Evolutionary conservation across 345 rosid genomes (phyloP).

Genomic region (Moringa oleifera): DNA sequence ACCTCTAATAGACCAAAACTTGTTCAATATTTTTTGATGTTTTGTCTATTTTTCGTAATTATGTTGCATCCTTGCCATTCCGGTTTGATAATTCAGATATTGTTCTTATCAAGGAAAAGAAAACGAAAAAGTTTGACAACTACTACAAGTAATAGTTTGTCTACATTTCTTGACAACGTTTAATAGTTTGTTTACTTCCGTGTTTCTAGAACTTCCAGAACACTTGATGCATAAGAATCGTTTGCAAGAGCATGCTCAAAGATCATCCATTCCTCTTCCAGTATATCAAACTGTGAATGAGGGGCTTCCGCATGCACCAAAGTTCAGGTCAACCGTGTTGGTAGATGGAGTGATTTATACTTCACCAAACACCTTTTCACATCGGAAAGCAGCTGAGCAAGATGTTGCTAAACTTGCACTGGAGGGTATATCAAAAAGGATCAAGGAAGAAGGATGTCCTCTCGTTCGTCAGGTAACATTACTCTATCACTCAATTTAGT

Average conservation of each 20-base stretch:
- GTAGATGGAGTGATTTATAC: constrained; percentile 29
- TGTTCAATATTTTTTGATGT: not conserved
- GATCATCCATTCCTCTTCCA: constrained; percentile 25
- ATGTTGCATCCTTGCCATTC: not conserved
- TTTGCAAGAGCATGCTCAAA: constrained; percentile 37
- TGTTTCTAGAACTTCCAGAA: constrained; percentile 1
- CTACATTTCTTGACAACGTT: not conserved
- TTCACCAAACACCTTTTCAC: constrained; percentile 26
- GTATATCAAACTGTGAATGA: constrained; percentile 24
- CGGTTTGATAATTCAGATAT: too few relatives aligned
- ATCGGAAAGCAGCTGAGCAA: constrained; percentile 39
- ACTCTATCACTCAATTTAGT: too few relatives aligned
- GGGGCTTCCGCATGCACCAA: constrained; percentile 27
- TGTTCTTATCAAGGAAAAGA: too few relatives aligned
- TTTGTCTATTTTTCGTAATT: too few relatives aligned
- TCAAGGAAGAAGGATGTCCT: constrained; percentile 27
- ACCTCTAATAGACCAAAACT: not conserved
- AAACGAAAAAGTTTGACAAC: too few relatives aligned
- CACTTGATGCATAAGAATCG: constrained; percentile 25
- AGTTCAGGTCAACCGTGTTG: constrained; percentile 32
- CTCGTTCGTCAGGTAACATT: constrained; percentile 25
- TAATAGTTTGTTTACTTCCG: not conserved
- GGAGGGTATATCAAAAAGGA: constrained; percentile 20
- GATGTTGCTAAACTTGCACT: constrained; percentile 42
- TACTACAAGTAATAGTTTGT: too few relatives aligned